Evolutionary conservation across 176 grass and related monocot genomes (phyloP).

Genomic region (Pharus latifolius): DNA sequence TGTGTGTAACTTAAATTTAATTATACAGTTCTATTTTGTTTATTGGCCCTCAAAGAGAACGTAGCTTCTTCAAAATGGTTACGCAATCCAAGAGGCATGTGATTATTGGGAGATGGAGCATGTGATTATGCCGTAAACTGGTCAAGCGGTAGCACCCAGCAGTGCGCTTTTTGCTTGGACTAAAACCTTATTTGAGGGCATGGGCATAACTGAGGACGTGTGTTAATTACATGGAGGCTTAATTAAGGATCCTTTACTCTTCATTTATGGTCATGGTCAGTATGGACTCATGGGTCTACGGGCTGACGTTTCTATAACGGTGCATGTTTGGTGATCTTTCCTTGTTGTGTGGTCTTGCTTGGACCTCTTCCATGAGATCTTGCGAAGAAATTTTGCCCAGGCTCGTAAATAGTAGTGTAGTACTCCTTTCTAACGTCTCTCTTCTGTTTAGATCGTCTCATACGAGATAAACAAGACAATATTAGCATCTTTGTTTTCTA

Average conservation of each 20-base stretch:
- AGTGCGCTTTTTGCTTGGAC: neutral
- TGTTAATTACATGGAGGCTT: too few species aligned
- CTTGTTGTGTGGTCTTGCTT: neutral
- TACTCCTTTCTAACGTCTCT: neutral
- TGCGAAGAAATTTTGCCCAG: too few species aligned
- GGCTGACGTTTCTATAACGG: constrained; percentile 19
- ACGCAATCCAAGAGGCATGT: neutral
- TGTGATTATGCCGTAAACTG: too few species aligned
- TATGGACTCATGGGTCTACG: constrained; percentile 3
- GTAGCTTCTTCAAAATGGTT: neutral
- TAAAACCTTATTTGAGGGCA: neutral
- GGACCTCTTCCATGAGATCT: neutral
- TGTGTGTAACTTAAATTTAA: too few species aligned
- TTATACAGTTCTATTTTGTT: too few species aligned
- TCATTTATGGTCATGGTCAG: neutral
- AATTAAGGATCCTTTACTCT: neutral
- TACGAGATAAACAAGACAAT: too few species aligned
- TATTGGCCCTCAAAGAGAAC: too few species aligned
- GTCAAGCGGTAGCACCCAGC: neutral
- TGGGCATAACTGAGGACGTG: neutral
- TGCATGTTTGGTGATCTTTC: constrained; percentile 8
- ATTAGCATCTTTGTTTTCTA: too few species aligned
- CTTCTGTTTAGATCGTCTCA: too few species aligned
- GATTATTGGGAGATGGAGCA: neutral
- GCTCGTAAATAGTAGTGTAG: too few species aligned